phyloP scores from a whole-genome alignment of 192 early-diverging fungal species.

The Pilobolus umbonatus region DNA sequence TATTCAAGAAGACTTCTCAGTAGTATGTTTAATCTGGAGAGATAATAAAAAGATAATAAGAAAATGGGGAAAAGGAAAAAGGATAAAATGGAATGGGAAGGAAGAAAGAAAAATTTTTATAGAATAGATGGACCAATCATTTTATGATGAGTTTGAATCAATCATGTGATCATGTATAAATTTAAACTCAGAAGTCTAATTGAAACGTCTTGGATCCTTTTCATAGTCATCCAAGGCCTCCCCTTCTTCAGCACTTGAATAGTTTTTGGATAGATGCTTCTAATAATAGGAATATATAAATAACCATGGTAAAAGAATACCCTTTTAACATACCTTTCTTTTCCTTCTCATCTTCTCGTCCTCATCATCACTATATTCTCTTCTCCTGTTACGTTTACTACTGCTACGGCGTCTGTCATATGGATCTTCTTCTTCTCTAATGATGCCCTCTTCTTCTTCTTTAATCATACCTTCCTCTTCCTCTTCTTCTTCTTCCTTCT shows the following conservation, averaged over 20 bases:
- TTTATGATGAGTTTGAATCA: too few species aligned
- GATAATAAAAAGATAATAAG: too few species aligned
- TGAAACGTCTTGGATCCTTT: conserved; percentile 20
- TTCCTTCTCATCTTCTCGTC: conserved; percentile 25
- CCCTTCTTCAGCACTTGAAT: conserved; percentile 31
- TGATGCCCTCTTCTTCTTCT: conserved; percentile 63
- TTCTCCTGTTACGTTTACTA: conserved; percentile 21
- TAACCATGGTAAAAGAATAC: not conserved
- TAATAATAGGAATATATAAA: conserved; percentile 7
- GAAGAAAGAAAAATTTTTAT: too few species aligned
- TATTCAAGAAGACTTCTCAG: too few species aligned
- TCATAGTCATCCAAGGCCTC: conserved; percentile 33
- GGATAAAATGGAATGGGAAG: too few species aligned
- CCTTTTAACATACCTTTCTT: conserved; percentile 19
- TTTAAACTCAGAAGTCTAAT: conserved; percentile 15
- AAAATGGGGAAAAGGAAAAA: too few species aligned
- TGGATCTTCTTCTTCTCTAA: conserved; percentile 47
- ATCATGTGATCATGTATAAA: too few species aligned
- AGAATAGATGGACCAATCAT: too few species aligned
- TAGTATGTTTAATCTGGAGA: too few species aligned
- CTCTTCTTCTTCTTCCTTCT: conserved; percentile 41
- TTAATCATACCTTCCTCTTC: conserved; percentile 42
- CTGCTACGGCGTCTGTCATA: conserved; percentile 24
- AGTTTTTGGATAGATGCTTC: conserved; percentile 4
- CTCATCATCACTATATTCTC: conserved; percentile 26